Evolutionary conservation across 495 filamentous ascomycete species (phyloP).

Genomic region (Clohesyomyces aquaticus): DNA sequence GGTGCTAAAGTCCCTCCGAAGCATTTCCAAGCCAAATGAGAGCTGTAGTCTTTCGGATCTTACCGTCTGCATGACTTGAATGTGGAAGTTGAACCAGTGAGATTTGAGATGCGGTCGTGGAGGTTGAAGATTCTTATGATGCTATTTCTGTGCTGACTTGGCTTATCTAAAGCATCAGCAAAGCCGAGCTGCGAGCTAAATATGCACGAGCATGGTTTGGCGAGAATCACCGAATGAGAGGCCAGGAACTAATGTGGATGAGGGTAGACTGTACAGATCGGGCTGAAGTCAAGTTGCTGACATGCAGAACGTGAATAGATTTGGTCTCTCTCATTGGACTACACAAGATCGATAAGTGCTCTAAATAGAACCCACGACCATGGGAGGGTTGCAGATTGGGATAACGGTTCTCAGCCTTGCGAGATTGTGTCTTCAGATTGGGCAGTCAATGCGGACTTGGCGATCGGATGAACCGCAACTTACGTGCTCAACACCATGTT

Average conservation of each 20-base stretch:
- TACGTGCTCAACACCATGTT: not conserved
- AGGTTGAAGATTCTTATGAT: not conserved
- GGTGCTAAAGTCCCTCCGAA: not conserved
- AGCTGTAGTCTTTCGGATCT: not conserved
- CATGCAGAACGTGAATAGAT: constrained; percentile 2
- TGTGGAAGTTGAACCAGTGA: too few species aligned
- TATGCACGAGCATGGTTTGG: constrained; percentile 5
- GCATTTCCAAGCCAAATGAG: not conserved
- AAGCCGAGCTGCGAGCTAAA: constrained; percentile 5
- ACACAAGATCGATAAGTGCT: not conserved
- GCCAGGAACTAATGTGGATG: not conserved
- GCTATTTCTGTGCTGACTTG: constrained; percentile 27
- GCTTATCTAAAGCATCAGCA: constrained; percentile 6
- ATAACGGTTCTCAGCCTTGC: constrained; percentile 1
- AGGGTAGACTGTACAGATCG: not conserved
- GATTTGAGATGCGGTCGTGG: not conserved
- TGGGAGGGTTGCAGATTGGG: too few species aligned
- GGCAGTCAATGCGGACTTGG: not conserved
- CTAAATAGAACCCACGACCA: too few species aligned
- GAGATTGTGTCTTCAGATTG: too few species aligned
- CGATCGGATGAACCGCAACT: not conserved
- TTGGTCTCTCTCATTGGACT: not conserved
- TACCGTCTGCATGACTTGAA: not conserved
- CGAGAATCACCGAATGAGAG: not conserved
- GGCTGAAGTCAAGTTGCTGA: constrained; percentile 6